phyloP scores from a whole-genome alignment of 805 yeast genomes.

The Priceomyces haplophilus region DNA sequence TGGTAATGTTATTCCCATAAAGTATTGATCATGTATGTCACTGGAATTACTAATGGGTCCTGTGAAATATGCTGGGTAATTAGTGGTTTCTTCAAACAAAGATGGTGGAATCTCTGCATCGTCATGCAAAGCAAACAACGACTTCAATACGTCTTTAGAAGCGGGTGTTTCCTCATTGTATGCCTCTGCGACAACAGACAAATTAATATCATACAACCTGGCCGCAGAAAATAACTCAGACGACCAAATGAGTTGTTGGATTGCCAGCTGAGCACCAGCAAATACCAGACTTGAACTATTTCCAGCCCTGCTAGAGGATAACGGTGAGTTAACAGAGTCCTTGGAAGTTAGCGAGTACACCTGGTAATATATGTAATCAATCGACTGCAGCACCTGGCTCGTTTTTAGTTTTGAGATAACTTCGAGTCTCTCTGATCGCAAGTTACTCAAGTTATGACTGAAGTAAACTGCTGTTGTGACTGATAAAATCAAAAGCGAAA shows the following conservation, averaged over 20 bases:
- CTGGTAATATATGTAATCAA: constrained; percentile 64
- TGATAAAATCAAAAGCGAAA: constrained; percentile 70
- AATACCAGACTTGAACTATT: constrained; percentile 51
- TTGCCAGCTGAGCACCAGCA: constrained; percentile 41
- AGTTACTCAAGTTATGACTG: constrained; percentile 54
- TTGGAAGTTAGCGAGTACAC: constrained; percentile 60
- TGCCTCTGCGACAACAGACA: constrained; percentile 43
- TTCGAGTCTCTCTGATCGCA: constrained; percentile 67
- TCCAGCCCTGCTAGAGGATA: constrained; percentile 68
- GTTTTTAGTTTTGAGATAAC: constrained; percentile 81
- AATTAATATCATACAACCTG: constrained; percentile 60
- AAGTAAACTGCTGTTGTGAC: constrained; percentile 73
- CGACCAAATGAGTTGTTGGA: constrained; percentile 61
- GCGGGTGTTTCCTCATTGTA: constrained; percentile 26
- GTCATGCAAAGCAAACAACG: constrained; percentile 50
- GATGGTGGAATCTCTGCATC: constrained; percentile 31
- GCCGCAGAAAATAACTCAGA: constrained; percentile 64
- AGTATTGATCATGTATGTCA: constrained; percentile 35
- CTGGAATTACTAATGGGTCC: constrained; percentile 59
- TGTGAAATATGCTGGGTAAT: constrained; percentile 36
- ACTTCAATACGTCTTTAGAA: constrained; percentile 26
- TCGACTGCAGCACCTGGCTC: constrained; percentile 69
- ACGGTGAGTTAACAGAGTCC: constrained; percentile 57
- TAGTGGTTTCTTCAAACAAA: constrained; percentile 8
- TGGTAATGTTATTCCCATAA: constrained; percentile 76